Percentiles rank a stretch among this genome's conserved stretches.
Conservation (phyloP, 768 basidiomycete species). For the Dacryopinax spathularia region DNA sequence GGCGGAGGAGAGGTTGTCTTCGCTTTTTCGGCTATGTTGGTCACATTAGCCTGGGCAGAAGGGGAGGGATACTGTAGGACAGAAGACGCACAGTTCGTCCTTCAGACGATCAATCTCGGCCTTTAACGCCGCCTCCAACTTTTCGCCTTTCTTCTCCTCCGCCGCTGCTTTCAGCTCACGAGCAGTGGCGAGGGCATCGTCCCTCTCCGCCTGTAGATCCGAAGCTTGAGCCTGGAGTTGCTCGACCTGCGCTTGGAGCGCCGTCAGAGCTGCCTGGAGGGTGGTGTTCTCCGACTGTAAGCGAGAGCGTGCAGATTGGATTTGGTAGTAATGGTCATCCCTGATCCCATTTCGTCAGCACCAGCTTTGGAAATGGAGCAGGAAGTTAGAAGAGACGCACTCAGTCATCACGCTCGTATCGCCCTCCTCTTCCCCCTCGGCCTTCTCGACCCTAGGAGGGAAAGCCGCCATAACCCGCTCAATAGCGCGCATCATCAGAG, state of each 20-base stretch:
- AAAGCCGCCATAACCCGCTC: slow-evolving; percentile 50
- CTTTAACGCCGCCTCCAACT: slow-evolving; percentile 61
- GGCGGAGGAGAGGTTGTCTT: slow-evolving; percentile 72
- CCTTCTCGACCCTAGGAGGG: slow-evolving; percentile 7
- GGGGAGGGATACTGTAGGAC: neutral
- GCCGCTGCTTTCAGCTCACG: slow-evolving; percentile 44
- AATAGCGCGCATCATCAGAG: slow-evolving; percentile 82
- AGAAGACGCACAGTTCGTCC: slow-evolving; percentile 47
- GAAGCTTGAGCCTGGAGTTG: neutral
- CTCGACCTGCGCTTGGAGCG: neutral
- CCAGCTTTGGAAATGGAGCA: neutral
- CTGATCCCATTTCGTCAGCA: slow-evolving; percentile 25
- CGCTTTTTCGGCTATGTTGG: slow-evolving; percentile 69
- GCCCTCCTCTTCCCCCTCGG: slow-evolving; percentile 33
- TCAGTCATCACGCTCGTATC: slow-evolving; percentile 61
- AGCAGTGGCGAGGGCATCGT: slow-evolving; percentile 54
- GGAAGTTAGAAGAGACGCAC: slow-evolving; percentile 36
- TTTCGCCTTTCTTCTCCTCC: slow-evolving; percentile 48
- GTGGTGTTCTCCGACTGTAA: slow-evolving; percentile 54
- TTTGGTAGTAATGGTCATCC: slow-evolving; percentile 77
- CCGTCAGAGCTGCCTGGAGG: neutral
- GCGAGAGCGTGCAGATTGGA: slow-evolving; percentile 66
- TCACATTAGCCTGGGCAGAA: slow-evolving; percentile 15
- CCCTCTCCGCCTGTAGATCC: slow-evolving; percentile 49
- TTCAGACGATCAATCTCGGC: slow-evolving; percentile 72